These are phyloP conservation scores for Cystobasidium onofrii DNA, from an alignment of 768 basidiomycete species.

Conservation along the genomic window DNA sequence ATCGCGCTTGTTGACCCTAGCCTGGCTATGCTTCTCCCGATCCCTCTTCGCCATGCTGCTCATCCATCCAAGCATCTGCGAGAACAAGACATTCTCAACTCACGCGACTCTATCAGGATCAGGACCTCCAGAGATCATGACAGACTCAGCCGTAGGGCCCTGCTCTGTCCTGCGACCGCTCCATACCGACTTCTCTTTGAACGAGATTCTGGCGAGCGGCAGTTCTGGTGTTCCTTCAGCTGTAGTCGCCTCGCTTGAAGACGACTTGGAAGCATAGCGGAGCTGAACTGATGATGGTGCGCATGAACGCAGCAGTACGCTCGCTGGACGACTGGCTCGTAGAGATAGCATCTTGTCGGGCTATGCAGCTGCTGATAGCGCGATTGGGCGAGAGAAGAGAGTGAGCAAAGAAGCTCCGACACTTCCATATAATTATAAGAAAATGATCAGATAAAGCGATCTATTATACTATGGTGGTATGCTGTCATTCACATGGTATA, in stretches of 20 bases:
- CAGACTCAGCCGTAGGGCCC: neutral
- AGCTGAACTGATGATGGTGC: neutral
- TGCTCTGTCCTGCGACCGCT: neutral
- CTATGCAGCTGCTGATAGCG: neutral
- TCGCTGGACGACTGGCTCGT: neutral
- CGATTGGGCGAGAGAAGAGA: neutral
- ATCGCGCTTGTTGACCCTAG: no score
- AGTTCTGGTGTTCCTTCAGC: neutral
- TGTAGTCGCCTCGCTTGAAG: neutral
- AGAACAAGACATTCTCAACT: neutral
- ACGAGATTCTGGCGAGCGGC: slow-evolving; percentile 5
- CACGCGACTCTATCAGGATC: slow-evolving; percentile 18
- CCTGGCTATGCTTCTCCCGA: neutral
- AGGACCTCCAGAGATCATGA: slow-evolving; percentile 20
- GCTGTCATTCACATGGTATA: no score
- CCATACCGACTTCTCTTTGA: neutral
- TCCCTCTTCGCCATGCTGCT: neutral
- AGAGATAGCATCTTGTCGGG: neutral
- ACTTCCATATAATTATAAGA: no score
- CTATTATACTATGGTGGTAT: neutral
- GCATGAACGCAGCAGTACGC: neutral
- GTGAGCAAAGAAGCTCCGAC: no score
- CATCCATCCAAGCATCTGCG: neutral
- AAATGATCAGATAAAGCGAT: neutral
- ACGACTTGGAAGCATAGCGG: neutral